These are phyloP conservation scores for Diplodia mutila DNA, from an alignment of 2,329 filamentous ascomycete genomes.

Conservation along the genomic window DNA sequence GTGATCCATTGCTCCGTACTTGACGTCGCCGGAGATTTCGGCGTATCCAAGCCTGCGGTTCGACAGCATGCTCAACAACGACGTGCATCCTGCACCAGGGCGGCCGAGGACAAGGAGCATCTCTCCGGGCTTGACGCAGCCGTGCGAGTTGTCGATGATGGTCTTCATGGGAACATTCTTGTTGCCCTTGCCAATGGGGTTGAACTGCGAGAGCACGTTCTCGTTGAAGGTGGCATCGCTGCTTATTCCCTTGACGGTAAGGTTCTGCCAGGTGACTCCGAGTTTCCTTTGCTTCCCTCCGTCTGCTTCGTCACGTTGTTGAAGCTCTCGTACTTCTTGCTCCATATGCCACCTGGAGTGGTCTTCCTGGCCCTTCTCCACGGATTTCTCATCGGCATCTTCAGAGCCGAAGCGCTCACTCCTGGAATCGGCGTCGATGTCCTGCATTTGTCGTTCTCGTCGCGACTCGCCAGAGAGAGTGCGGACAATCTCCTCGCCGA, in stretches of 20 bases:
- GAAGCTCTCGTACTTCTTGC: neutral
- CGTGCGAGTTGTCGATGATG: slow-evolving; percentile 26
- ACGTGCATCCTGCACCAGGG: slow-evolving; percentile 81
- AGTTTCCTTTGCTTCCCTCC: slow-evolving; percentile 15
- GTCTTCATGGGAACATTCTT: slow-evolving; percentile 24
- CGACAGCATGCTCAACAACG: slow-evolving; percentile 75
- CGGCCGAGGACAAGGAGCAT: slow-evolving; percentile 68
- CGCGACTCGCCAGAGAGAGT: slow-evolving; percentile 4
- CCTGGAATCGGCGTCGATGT: slow-evolving; percentile 16
- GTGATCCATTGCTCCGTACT: slow-evolving; percentile 54
- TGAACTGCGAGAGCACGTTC: slow-evolving; percentile 27
- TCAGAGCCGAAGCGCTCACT: slow-evolving; percentile 22
- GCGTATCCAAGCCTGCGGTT: slow-evolving; percentile 23
- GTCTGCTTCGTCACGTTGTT: slow-evolving; percentile 12
- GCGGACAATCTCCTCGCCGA: slow-evolving; percentile 18
- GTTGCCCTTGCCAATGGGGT: slow-evolving; percentile 3
- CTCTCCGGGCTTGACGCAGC: slow-evolving; percentile 67
- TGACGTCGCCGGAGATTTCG: slow-evolving; percentile 45
- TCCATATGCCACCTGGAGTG: slow-evolving; percentile 14
- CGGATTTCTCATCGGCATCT: slow-evolving; percentile 10
- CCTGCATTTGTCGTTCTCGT: neutral
- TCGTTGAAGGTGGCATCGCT: slow-evolving; percentile 25
- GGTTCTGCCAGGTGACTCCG: slow-evolving; percentile 24
- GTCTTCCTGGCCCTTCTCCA: slow-evolving; percentile 2
- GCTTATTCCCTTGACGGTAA: slow-evolving; percentile 24